A percentile compares a stretch with the other conserved stretches of the same genome.
phyloP scores from a whole-genome alignment of 192 early-diverging fungal genomes.

The Entrophospora sp. region DNA sequence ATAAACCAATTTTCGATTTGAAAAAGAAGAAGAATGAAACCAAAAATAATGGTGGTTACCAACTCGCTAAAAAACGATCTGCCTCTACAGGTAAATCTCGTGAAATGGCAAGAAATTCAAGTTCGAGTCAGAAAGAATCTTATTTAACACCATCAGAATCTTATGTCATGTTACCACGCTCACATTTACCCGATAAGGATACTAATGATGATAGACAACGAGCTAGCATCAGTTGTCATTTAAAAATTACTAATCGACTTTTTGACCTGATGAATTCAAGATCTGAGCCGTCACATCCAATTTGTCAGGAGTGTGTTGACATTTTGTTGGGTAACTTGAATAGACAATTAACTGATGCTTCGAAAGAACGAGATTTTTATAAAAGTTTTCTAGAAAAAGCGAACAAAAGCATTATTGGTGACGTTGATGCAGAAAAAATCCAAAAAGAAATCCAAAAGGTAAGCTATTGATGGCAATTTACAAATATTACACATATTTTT shows the following conservation, averaged over 20 bases:
- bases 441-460: slow-evolving; percentile 44
- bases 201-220: slow-evolving; percentile 11
- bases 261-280: slow-evolving; percentile 73
- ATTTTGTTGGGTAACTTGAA: slow-evolving; percentile 62
- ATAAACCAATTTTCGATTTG: slow-evolving; percentile 23
- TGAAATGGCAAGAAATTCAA: neutral
- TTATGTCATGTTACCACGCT: slow-evolving; percentile 49
- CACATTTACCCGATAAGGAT: slow-evolving; percentile 24
- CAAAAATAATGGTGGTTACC: neutral
- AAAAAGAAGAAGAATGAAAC: neutral
- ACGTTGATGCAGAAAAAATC: slow-evolving; percentile 41
- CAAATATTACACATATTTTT: neutral
- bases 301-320: slow-evolving; percentile 90
- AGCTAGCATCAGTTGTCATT: slow-evolving; percentile 35
- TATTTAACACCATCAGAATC: slow-evolving; percentile 39
- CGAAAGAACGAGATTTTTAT: slow-evolving; percentile 69
- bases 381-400: slow-evolving; percentile 58
- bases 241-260: slow-evolving; percentile 56
- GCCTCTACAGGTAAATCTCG: neutral
- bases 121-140: slow-evolving; percentile 5
- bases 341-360: slow-evolving; percentile 57
- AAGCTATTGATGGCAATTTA: slow-evolving; percentile 32
- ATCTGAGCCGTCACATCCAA: slow-evolving; percentile 68
- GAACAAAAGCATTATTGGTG: slow-evolving; percentile 38
- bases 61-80: neutral